phyloP scores from a whole-genome alignment of 2,329 filamentous ascomycete species.

The Mollisia scopiformis region DNA sequence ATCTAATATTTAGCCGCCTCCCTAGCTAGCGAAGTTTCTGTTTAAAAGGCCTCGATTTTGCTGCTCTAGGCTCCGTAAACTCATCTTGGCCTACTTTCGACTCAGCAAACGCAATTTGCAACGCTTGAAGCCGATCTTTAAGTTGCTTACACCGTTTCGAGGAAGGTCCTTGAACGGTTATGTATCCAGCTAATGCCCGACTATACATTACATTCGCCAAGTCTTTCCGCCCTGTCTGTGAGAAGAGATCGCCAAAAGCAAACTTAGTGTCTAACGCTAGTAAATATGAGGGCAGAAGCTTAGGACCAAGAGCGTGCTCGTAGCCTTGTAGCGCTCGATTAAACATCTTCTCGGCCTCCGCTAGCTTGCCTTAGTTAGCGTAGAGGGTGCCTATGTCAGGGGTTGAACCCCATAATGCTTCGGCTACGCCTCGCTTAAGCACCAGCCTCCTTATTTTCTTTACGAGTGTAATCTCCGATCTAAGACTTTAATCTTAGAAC shows the following conservation, averaged over 20 bases:
- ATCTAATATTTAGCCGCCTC: conserved; percentile 17
- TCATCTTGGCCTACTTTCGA: conserved; percentile 11
- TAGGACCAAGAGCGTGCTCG: conserved; percentile 23
- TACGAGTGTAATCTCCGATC: no score
- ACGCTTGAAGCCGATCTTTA: conserved; percentile 11
- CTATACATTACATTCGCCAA: conserved; percentile 32
- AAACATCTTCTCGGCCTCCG: conserved; percentile 31
- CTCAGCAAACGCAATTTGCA: conserved; percentile 6
- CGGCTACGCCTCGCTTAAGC: no score
- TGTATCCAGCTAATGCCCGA: conserved; percentile 17
- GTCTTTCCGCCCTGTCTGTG: conserved; percentile 28
- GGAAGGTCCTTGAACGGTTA: conserved; percentile 20
- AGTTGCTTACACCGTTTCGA: conserved; percentile 19
- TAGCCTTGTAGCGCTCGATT: conserved; percentile 33
- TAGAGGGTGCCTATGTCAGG: conserved; percentile 28
- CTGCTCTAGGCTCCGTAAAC: conserved; percentile 11
- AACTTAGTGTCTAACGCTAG: conserved; percentile 33
- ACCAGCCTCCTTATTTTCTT: no score
- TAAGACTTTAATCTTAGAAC: no score
- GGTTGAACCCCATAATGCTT: no score
- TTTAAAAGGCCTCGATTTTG: conserved; percentile 10
- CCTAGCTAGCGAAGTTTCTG: neutral
- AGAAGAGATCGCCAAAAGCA: conserved; percentile 31
- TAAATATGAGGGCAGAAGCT: conserved; percentile 31
- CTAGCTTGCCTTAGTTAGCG: conserved; percentile 26